These are phyloP conservation scores for Setaria viridis DNA, from an alignment of 202 grass and related monocot genomes.

Conservation along the genomic window DNA sequence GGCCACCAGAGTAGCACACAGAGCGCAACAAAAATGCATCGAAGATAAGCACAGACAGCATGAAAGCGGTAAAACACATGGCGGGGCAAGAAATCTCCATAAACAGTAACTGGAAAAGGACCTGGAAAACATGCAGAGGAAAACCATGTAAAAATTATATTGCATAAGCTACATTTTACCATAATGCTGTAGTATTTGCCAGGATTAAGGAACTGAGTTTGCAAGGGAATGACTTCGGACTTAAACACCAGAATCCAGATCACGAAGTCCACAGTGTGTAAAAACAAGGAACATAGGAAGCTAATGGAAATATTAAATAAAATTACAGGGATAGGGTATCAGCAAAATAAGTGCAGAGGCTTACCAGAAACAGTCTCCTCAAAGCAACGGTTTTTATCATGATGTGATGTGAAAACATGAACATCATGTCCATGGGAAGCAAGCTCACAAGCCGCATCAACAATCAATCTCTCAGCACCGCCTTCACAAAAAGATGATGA, in stretches of 20 bases:
- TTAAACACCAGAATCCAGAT: not conserved
- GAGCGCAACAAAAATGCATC: conserved; percentile 89
- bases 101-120: conserved; percentile 79
- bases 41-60: conserved; percentile 87
- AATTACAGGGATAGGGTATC: not conserved
- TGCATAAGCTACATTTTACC: not conserved
- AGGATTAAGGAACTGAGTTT: conserved; percentile 1
- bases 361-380: conserved; percentile 94
- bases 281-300: not conserved
- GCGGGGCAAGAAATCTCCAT: conserved; percentile 89
- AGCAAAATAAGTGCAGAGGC: conserved; percentile 12
- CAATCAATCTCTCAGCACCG: conserved; percentile 93
- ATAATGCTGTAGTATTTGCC: conserved; percentile 7
- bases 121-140: conserved; percentile 54
- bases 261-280: not conserved
- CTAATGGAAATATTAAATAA: not conserved
- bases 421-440: conserved; percentile 75
- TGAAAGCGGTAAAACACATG: conserved; percentile 91
- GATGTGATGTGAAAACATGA: conserved; percentile 91
- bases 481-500: conserved; percentile 49
- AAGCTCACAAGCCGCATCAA: conserved; percentile 91
- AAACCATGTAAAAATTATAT: not conserved
- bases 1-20: conserved; percentile 85
- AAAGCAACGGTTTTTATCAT: conserved; percentile 91
- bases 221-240: not conserved